Conservation (phyloP, 2,329 filamentous ascomycete genomes). For the Sporothrix luriei region DNA sequence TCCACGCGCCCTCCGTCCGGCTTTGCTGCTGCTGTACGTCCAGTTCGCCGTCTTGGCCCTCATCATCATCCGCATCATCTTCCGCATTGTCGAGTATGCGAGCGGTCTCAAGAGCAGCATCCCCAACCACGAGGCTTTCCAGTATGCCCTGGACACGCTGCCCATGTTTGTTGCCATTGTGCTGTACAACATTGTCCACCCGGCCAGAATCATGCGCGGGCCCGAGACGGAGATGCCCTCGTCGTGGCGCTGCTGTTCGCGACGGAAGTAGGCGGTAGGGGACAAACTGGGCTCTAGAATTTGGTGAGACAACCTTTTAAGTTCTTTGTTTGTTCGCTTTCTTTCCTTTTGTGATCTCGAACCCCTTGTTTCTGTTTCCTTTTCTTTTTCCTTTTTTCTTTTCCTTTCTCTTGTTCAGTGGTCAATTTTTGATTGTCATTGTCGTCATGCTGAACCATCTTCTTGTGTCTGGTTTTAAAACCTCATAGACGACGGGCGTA, state of each 20-base stretch:
- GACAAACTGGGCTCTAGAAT: too few relatives aligned
- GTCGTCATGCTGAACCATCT: too few relatives aligned
- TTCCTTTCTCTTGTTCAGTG: too few relatives aligned
- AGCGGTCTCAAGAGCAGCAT: conserved; percentile 46
- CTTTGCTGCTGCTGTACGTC: neutral
- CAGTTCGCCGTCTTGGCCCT: conserved; percentile 31
- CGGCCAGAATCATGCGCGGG: conserved; percentile 51
- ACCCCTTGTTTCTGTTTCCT: too few relatives aligned
- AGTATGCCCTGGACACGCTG: conserved; percentile 55
- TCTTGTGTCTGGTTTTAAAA: too few relatives aligned
- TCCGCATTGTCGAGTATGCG: conserved; percentile 60
- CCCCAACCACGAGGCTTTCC: conserved; percentile 49
- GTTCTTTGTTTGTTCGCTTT: neutral
- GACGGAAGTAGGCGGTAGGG: neutral
- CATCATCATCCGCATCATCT: conserved; percentile 57
- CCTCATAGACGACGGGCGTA: too few relatives aligned
- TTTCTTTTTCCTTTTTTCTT: too few relatives aligned
- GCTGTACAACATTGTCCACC: conserved; percentile 51
- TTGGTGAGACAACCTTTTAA: neutral
- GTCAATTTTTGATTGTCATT: too few relatives aligned
- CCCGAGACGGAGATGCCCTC: conserved; percentile 50
- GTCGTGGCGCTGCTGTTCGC: conserved; percentile 16
- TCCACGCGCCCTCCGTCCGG: neutral
- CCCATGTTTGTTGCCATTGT: conserved; percentile 57
- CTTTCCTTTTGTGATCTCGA: too few relatives aligned